These are phyloP conservation scores for Diaporthe nobilis DNA, from an alignment of 2,329 filamentous ascomycete genomes.

Conservation along the genomic window DNA sequence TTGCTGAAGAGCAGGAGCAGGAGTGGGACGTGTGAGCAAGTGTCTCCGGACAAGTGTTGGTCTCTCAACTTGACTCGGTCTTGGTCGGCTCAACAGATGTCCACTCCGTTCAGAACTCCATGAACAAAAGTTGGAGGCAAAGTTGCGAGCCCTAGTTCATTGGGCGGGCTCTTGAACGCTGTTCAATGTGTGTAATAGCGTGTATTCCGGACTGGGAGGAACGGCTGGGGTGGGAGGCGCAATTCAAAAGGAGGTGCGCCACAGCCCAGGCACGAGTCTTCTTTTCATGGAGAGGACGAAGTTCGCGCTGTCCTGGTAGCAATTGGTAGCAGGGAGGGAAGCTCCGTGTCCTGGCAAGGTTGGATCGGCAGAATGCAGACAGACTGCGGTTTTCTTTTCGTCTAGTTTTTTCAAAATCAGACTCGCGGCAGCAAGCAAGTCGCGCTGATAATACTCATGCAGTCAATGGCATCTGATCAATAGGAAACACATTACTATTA, in stretches of 20 bases:
- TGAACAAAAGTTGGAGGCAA: background rate
- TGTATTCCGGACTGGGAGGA: constrained; percentile 16
- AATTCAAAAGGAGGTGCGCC: constrained; percentile 25
- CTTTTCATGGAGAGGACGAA: constrained; percentile 18
- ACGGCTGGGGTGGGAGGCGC: constrained; percentile 13
- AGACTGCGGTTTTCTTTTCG: constrained; percentile 28
- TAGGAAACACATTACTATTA: constrained; percentile 29
- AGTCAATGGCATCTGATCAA: constrained; percentile 24
- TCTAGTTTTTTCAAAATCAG: constrained; percentile 16
- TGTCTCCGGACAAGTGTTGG: background rate
- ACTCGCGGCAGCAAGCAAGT: constrained; percentile 24
- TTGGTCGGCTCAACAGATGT: constrained; percentile 12
- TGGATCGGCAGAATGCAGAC: constrained; percentile 38
- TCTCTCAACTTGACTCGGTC: background rate
- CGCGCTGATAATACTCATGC: constrained; percentile 15
- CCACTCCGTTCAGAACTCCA: background rate
- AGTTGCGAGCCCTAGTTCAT: constrained; percentile 11
- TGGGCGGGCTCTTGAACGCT: constrained; percentile 31
- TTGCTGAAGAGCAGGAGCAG: constrained; percentile 60
- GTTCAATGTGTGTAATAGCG: constrained; percentile 41
- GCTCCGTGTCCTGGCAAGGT: constrained; percentile 31
- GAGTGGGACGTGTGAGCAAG: constrained; percentile 65
- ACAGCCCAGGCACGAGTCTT: constrained; percentile 26
- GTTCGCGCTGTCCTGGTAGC: constrained; percentile 10
- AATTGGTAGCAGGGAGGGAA: background rate